Evolutionary conservation across 129 eudicot genomes (phyloP).

Genomic region (Oenanthe sinensis): DNA sequence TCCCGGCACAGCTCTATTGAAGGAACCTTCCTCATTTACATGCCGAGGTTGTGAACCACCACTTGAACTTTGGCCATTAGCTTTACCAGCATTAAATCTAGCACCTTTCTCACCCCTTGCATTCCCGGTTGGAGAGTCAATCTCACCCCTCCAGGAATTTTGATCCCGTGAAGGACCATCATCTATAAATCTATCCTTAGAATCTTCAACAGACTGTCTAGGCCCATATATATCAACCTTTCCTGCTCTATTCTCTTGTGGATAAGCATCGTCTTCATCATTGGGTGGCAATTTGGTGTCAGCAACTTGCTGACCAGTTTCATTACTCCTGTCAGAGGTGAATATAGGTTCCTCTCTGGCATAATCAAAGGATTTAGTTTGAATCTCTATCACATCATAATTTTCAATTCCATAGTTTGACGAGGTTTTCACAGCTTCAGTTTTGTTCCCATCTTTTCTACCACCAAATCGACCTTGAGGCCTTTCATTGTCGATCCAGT

Average conservation of each 20-base stretch:
- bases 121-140: constrained; percentile 48
- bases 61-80: constrained; percentile 57
- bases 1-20: constrained; percentile 35
- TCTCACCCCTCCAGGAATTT: constrained; percentile 47
- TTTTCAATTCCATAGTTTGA: constrained; percentile 80
- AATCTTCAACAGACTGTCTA: constrained; percentile 42
- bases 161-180: constrained; percentile 36
- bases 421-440: constrained; percentile 89
- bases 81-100: constrained; percentile 29
- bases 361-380: constrained; percentile 66
- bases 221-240: constrained; percentile 19
- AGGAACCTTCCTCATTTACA: constrained; percentile 52
- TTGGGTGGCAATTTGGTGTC: constrained; percentile 36
- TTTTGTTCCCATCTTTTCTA: constrained; percentile 75
- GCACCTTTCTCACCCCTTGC: constrained; percentile 42
- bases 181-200: constrained; percentile 42
- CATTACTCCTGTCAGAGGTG: constrained; percentile 23
- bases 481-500: constrained; percentile 57
- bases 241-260: constrained; percentile 34
- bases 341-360: constrained; percentile 48
- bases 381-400: constrained; percentile 92
- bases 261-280: constrained; percentile 31
- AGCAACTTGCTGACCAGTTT: constrained; percentile 35
- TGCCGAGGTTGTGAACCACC: constrained; percentile 49
- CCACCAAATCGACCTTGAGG: constrained; percentile 61